A percentile compares a stretch with the other conserved stretches of the same genome.
Evolutionary conservation across 352 stramenopile genomes (phyloP).

Genomic region (Globisporangium apiculatum): DNA sequence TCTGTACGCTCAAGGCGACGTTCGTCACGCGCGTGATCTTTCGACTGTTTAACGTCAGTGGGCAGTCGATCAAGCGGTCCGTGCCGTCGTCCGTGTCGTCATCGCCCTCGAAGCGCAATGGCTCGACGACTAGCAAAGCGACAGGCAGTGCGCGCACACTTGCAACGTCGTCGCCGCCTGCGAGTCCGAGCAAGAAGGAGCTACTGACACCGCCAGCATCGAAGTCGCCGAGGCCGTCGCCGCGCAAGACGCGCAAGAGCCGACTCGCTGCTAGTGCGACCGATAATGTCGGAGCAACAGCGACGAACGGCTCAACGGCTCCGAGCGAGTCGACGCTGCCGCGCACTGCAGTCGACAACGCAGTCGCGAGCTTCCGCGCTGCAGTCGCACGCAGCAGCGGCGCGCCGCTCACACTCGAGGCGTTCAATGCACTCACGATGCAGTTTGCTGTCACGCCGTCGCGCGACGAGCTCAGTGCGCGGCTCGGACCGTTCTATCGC

Average conservation of each 20-base stretch:
- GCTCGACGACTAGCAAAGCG: too few relatives aligned
- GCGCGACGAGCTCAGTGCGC: slow-evolving; percentile 21
- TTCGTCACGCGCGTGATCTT: slow-evolving; percentile 48
- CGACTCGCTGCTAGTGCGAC: not conserved
- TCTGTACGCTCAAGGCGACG: slow-evolving; percentile 47
- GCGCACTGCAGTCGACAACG: slow-evolving; percentile 6
- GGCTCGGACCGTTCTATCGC: slow-evolving; percentile 41
- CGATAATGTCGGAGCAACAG: too few relatives aligned
- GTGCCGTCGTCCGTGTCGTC: too few relatives aligned
- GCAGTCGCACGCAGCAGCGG: slow-evolving; percentile 25
- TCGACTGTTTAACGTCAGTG: slow-evolving; percentile 34
- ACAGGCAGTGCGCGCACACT: not conserved
- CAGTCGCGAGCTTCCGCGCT: slow-evolving; percentile 13
- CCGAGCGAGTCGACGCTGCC: not conserved
- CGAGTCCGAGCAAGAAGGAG: slow-evolving; percentile 6
- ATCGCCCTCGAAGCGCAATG: too few relatives aligned
- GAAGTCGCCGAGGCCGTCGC: slow-evolving; percentile 8
- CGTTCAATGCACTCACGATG: slow-evolving; percentile 43
- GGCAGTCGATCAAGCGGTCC: not conserved
- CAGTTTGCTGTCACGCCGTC: slow-evolving; percentile 26
- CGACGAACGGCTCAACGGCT: not conserved
- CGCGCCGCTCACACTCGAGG: slow-evolving; percentile 35
- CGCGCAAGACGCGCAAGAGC: slow-evolving; percentile 11
- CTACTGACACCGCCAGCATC: not conserved
- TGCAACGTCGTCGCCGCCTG: not conserved